A percentile compares a stretch with the other conserved stretches of the same genome.
These are phyloP conservation scores for Leptographium procerum DNA, from an alignment of 2,329 filamentous ascomycete genomes.

Conservation along the genomic window DNA sequence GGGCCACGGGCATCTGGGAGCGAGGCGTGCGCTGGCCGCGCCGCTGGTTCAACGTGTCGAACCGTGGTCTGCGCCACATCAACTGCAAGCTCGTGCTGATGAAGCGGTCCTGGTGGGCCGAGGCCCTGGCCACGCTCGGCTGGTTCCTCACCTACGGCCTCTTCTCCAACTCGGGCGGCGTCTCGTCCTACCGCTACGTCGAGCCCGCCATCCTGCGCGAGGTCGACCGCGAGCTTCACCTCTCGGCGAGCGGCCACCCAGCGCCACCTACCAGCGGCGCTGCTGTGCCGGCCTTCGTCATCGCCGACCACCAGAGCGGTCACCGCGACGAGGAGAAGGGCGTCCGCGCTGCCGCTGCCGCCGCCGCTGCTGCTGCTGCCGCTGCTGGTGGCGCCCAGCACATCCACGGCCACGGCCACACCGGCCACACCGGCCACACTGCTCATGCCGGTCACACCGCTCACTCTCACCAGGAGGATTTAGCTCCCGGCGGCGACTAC, in stretches of 20 bases:
- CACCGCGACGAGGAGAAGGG: slow-evolving; percentile 11
- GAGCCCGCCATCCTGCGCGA: slow-evolving; percentile 51
- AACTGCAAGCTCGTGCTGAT: slow-evolving; percentile 95
- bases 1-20: slow-evolving; percentile 95
- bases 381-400: background rate
- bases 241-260: slow-evolving; percentile 28
- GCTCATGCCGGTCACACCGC: background rate
- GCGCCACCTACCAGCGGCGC: background rate
- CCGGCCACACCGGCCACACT: background rate
- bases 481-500: slow-evolving; percentile 81
- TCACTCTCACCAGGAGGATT: slow-evolving; percentile 58
- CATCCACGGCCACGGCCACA: slow-evolving; percentile 1
- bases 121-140: slow-evolving; percentile 57
- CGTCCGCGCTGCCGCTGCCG: background rate
- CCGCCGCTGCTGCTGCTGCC: background rate
- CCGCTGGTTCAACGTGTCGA: slow-evolving; percentile 80
- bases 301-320: background rate
- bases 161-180: slow-evolving; percentile 53
- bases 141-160: slow-evolving; percentile 70
- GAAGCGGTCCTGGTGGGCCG: slow-evolving; percentile 69
- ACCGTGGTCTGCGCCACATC: slow-evolving; percentile 80
- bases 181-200: slow-evolving; percentile 63
- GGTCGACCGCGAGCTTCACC: slow-evolving; percentile 46
- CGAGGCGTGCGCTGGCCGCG: slow-evolving; percentile 88
- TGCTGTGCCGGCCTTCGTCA: background rate